phyloP scores from a whole-genome alignment of 2,329 filamentous ascomycete species.

The Ustilaginoidea virens region DNA sequence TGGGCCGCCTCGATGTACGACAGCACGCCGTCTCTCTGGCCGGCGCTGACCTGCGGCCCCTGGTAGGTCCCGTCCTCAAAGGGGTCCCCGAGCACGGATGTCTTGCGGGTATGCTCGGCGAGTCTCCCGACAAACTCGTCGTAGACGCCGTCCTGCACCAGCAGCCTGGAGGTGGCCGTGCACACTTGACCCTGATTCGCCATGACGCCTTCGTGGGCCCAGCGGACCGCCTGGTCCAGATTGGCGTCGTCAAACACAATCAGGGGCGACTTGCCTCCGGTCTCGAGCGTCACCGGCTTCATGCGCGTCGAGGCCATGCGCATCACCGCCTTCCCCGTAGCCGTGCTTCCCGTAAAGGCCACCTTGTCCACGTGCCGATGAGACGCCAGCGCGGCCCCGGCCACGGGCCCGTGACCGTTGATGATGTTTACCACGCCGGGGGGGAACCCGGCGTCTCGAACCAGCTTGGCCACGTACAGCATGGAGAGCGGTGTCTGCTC shows the following conservation, averaged over 20 bases:
- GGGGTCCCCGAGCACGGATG: slow-evolving; percentile 53
- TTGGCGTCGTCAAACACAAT: slow-evolving; percentile 60
- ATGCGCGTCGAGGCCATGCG: slow-evolving; percentile 54
- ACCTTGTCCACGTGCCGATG: slow-evolving; percentile 55
- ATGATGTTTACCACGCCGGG: slow-evolving; percentile 58
- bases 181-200: slow-evolving; percentile 43
- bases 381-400: slow-evolving; percentile 46
- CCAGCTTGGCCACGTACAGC: slow-evolving; percentile 44
- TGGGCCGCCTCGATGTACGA: slow-evolving; percentile 55
- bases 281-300: slow-evolving; percentile 62
- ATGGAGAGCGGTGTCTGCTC: slow-evolving; percentile 47
- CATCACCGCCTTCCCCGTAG: slow-evolving; percentile 55
- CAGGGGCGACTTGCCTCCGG: slow-evolving; percentile 60
- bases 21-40: slow-evolving; percentile 55
- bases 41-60: slow-evolving; percentile 57
- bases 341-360: slow-evolving; percentile 59
- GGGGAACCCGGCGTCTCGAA: slow-evolving; percentile 57
- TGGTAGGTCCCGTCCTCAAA: slow-evolving; percentile 57
- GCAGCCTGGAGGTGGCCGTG: slow-evolving; percentile 45
- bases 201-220: slow-evolving; percentile 52
- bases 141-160: slow-evolving; percentile 45
- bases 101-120: slow-evolving; percentile 39
- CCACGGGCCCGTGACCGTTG: slow-evolving; percentile 48
- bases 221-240: slow-evolving; percentile 54
- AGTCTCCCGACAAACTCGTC: slow-evolving; percentile 50